Evolutionary conservation across 768 basidiomycete species (phyloP).

Genomic region (Russula lepida): DNA sequence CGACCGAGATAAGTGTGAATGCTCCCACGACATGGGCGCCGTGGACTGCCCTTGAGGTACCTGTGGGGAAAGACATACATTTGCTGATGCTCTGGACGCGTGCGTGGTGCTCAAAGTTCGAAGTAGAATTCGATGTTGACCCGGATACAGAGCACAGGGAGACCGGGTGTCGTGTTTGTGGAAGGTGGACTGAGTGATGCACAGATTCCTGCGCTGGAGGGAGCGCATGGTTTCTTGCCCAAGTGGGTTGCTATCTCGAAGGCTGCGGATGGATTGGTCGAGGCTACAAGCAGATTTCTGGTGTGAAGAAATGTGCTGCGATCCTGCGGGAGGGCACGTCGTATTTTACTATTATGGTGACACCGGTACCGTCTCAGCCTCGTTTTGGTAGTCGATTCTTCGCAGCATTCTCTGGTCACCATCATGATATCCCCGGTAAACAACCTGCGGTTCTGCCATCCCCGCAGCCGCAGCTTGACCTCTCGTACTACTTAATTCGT

Average conservation of each 20-base stretch:
- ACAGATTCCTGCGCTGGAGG: constrained; percentile 12
- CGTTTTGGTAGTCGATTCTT: no score
- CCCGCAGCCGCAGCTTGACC: background rate
- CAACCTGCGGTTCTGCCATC: background rate
- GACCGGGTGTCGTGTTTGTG: constrained; percentile 13
- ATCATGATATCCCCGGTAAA: background rate
- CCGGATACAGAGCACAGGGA: background rate
- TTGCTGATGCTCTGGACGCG: constrained; percentile 13
- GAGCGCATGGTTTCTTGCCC: constrained; percentile 14
- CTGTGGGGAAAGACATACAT: background rate
- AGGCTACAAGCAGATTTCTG: background rate
- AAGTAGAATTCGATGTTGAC: constrained; percentile 13
- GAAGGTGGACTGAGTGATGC: constrained; percentile 12
- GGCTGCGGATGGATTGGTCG: constrained; percentile 3
- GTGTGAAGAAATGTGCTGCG: background rate
- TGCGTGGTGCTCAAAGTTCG: constrained; percentile 9
- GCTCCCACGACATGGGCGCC: background rate
- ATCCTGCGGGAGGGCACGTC: background rate
- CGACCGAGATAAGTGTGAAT: background rate
- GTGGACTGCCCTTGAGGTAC: constrained; percentile 16
- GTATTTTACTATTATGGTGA: no score
- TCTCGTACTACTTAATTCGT: background rate
- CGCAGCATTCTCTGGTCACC: no score
- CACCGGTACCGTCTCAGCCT: no score
- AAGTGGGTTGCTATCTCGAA: constrained; percentile 18